Percentiles rank a stretch among this genome's conserved stretches.
Evolutionary conservation across 2,329 filamentous ascomycete genomes (phyloP).

Genomic region (Diaporthe amygdali): DNA sequence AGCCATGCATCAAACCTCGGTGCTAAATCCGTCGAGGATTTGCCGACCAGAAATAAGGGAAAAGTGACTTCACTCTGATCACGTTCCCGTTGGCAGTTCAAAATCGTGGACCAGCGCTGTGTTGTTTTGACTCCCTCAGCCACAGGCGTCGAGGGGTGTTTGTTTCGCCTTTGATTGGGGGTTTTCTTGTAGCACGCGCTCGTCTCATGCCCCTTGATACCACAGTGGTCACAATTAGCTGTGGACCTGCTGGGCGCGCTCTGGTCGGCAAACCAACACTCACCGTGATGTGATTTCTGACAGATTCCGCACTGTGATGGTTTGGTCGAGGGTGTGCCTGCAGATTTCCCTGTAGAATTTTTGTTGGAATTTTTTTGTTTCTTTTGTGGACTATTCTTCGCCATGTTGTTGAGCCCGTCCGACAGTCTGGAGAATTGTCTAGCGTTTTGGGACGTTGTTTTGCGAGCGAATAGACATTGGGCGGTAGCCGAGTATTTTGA

Average conservation of each 20-base stretch:
- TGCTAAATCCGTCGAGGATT: not conserved
- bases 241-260: not conserved
- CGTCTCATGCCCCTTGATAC: not conserved
- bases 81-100: not conserved
- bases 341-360: not conserved
- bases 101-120: not conserved
- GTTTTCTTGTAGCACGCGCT: not conserved
- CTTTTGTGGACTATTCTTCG: not conserved
- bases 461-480: not conserved
- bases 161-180: not conserved
- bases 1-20: not conserved
- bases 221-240: not conserved
- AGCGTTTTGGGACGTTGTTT: not conserved
- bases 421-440: not conserved
- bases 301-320: not conserved
- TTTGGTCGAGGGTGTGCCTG: not conserved
- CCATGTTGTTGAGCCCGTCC: not conserved
- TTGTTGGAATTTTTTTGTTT: not conserved
- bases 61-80: not conserved
- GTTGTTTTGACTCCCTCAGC: not conserved
- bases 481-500: not conserved
- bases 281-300: not conserved
- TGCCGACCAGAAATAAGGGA: not conserved
- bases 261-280: not conserved
- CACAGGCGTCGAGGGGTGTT: no score